Percentiles rank a stretch among this genome's conserved stretches.
Evolutionary conservation across 495 filamentous ascomycete genomes (phyloP).

Genomic region (Neurospora sp.): DNA sequence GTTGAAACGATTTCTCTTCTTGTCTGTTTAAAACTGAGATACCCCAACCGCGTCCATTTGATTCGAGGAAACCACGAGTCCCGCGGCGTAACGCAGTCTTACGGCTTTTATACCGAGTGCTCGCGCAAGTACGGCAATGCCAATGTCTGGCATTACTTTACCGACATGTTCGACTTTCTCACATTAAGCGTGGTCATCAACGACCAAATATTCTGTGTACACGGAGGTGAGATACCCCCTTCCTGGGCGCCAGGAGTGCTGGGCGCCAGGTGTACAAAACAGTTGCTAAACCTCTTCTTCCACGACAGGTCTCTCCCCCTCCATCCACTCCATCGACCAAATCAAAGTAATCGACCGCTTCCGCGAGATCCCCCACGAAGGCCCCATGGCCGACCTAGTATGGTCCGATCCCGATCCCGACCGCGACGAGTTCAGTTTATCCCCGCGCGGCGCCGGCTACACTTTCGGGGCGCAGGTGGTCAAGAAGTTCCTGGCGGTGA

Average conservation of each 20-base stretch:
- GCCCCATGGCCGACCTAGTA: constrained; percentile 97
- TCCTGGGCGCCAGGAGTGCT: neutral
- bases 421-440: constrained; percentile 90
- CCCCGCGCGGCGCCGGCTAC: constrained; percentile 88
- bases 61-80: constrained; percentile 97
- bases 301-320: constrained; percentile 65
- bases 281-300: neutral
- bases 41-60: constrained; percentile 82
- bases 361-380: constrained; percentile 95
- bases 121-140: constrained; percentile 95
- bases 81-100: constrained; percentile 93
- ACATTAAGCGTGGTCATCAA: constrained; percentile 96
- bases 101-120: constrained; percentile 98
- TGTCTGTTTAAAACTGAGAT: constrained; percentile 87
- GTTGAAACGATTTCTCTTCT: constrained; percentile 96
- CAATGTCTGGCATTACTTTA: constrained; percentile 99
- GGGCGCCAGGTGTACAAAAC: neutral
- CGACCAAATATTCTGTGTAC: constrained; percentile 97
- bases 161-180: constrained; percentile 98
- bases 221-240: constrained; percentile 49
- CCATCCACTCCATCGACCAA: constrained; percentile 96
- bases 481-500: constrained; percentile 93
- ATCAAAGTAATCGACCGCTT: constrained; percentile 99
- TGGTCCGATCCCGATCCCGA: constrained; percentile 97
- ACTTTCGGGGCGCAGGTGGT: constrained; percentile 96